Evolutionary conservation across 805 yeast species (phyloP).

Genomic region (Suhomyces xylopsoci): DNA sequence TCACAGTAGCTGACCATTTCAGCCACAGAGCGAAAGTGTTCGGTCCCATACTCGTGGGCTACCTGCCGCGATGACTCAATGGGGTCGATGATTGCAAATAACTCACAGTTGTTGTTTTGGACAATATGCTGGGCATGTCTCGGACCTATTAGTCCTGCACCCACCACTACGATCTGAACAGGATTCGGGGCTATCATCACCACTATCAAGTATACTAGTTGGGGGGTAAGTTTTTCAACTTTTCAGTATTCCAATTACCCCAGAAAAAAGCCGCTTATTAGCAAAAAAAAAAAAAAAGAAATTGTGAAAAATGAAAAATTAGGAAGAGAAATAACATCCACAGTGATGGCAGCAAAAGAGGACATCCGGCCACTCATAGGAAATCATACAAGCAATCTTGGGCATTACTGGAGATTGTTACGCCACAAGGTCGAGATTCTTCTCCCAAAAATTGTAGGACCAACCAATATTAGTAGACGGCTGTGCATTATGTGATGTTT

Average conservation of each 20-base stretch:
- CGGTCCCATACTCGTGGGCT: constrained; percentile 15
- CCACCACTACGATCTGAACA: constrained; percentile 16
- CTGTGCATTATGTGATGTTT: background rate
- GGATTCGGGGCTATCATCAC: constrained; percentile 9
- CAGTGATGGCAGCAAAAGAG: too few species aligned
- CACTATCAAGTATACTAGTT: background rate
- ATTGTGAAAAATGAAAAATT: background rate
- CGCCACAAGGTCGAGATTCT: too few species aligned
- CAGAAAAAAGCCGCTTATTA: background rate
- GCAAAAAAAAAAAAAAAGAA: background rate
- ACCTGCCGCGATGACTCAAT: constrained; percentile 17
- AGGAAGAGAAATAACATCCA: too few species aligned
- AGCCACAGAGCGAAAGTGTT: constrained; percentile 17
- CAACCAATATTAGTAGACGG: background rate
- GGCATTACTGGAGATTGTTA: too few species aligned
- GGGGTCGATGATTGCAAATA: constrained; percentile 27
- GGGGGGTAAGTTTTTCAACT: background rate
- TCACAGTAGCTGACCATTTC: constrained; percentile 19
- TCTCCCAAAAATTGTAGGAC: too few species aligned
- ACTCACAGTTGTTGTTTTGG: constrained; percentile 16
- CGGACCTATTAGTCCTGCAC: constrained; percentile 29
- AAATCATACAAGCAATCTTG: too few species aligned
- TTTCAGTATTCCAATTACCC: background rate
- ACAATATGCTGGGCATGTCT: constrained; percentile 24
- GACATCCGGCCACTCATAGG: too few species aligned